Evolutionary conservation across 306 rosid species (phyloP).

Genomic region (Ochetophila trinervis): DNA sequence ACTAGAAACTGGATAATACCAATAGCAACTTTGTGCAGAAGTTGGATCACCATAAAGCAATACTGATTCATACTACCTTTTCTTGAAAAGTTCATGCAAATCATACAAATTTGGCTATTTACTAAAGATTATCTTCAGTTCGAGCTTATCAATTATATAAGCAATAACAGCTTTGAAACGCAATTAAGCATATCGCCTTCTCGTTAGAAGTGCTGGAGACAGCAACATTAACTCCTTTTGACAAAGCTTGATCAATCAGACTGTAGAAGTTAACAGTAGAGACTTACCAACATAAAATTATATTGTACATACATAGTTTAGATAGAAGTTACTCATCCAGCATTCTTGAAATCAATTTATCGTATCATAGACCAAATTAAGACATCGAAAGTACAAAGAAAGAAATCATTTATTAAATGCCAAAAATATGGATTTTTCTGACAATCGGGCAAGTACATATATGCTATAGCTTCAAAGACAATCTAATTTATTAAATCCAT

Average conservation of each 20-base stretch:
- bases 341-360: neutral
- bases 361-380: too few species aligned
- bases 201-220: conserved; percentile 98
- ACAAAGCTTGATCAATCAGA: too few species aligned
- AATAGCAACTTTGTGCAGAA: conserved; percentile 11
- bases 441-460: too few species aligned
- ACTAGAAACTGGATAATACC: neutral
- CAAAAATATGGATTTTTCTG: too few species aligned
- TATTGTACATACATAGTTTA: neutral
- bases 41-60: neutral
- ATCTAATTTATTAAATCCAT: too few species aligned
- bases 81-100: neutral
- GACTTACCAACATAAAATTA: conserved; percentile 16
- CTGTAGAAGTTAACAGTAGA: conserved; percentile 39
- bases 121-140: too few species aligned
- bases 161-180: conserved; percentile 35
- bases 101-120: neutral
- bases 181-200: conserved; percentile 91
- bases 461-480: too few species aligned
- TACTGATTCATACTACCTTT: neutral
- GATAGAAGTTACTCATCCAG: neutral
- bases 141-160: too few species aligned
- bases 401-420: too few species aligned
- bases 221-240: conserved; percentile 91
- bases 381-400: too few species aligned